Evolutionary conservation across 192 early-diverging fungal genomes (phyloP).

Genomic region (Coemansia sp.): DNA sequence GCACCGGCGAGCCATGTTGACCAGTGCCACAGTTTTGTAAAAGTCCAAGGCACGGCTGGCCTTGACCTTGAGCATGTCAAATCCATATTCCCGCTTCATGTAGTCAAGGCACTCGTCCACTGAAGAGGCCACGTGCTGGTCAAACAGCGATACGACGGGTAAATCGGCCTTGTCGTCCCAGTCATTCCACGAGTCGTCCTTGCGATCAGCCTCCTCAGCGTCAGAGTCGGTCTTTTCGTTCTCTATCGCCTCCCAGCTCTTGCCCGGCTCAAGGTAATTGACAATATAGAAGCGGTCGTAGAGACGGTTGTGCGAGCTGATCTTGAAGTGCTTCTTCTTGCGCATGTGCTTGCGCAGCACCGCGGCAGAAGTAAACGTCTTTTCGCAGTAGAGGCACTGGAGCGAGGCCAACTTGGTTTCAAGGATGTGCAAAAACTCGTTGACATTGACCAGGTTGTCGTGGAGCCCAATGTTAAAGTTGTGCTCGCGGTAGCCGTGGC

Average conservation of each 20-base stretch:
- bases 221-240: constrained; percentile 74
- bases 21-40: constrained; percentile 74
- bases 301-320: constrained; percentile 79
- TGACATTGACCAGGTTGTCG: constrained; percentile 83
- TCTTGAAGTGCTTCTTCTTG: constrained; percentile 97
- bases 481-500: constrained; percentile 87
- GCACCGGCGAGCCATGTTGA: constrained; percentile 80
- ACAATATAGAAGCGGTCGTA: constrained; percentile 95
- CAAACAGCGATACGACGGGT: constrained; percentile 79
- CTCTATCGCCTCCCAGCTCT: constrained; percentile 86
- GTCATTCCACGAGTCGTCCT: constrained; percentile 67
- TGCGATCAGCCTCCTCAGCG: constrained; percentile 21
- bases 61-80: constrained; percentile 66
- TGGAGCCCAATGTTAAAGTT: constrained; percentile 90
- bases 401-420: constrained; percentile 65
- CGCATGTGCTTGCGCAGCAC: constrained; percentile 95
- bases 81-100: constrained; percentile 69
- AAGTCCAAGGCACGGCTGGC: constrained; percentile 62
- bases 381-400: constrained; percentile 92
- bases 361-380: constrained; percentile 78
- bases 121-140: constrained; percentile 56
- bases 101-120: constrained; percentile 66
- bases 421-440: constrained; percentile 74
- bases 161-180: constrained; percentile 67
- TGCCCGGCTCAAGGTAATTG: constrained; percentile 86